These are phyloP conservation scores for Starmera caribaea DNA, from an alignment of 805 yeast genomes.

Conservation along the genomic window DNA sequence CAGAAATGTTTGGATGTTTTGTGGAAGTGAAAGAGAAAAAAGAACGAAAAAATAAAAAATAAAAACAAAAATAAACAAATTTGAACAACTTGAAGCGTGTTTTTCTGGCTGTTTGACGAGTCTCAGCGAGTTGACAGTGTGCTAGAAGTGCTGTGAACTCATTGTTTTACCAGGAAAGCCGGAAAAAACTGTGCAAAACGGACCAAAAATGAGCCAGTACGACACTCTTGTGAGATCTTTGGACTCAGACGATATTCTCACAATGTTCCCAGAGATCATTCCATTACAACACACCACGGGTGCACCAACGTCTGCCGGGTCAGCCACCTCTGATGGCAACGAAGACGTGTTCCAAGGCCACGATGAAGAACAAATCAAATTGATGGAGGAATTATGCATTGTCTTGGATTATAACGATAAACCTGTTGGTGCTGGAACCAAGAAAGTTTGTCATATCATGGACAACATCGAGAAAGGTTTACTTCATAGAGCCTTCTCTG, in stretches of 20 bases:
- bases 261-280: slow-evolving; percentile 56
- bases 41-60: too few species aligned
- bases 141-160: too few species aligned
- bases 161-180: too few species aligned
- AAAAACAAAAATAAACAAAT: too few species aligned
- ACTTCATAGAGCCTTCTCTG: slow-evolving; percentile 92
- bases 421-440: slow-evolving; percentile 91
- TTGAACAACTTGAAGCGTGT: too few species aligned
- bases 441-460: slow-evolving; percentile 85
- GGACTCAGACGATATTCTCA: slow-evolving; percentile 38
- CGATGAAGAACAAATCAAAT: slow-evolving; percentile 85
- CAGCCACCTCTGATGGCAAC: slow-evolving; percentile 13
- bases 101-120: too few species aligned
- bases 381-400: slow-evolving; percentile 96
- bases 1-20: too few species aligned
- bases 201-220: slow-evolving; percentile 23
- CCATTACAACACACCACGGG: slow-evolving; percentile 56
- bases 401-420: slow-evolving; percentile 81
- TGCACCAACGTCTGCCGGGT: slow-evolving; percentile 30
- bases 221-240: slow-evolving; percentile 46
- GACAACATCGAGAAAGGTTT: slow-evolving; percentile 77
- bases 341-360: slow-evolving; percentile 67
- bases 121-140: too few species aligned
- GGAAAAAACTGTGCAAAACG: too few species aligned
- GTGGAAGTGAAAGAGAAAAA: too few species aligned